Conservation (phyloP, 2,329 filamentous ascomycete species). For the Cladobotryum protrusum region DNA sequence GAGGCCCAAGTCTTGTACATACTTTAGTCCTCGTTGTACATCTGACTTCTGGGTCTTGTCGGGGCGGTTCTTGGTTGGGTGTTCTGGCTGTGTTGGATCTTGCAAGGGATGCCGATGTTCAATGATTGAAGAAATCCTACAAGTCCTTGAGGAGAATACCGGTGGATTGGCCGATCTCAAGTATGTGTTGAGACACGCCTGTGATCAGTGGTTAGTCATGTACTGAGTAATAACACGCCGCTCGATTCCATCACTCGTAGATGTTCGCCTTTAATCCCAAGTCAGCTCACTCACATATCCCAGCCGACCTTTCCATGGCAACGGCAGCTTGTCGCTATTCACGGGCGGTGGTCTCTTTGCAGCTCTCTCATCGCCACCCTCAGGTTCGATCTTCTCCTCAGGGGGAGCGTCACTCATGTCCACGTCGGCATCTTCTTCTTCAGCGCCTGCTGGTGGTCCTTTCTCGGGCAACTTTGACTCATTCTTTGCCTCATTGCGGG, state of each 20-base stretch:
- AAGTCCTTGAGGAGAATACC: constrained; percentile 86
- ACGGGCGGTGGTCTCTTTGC: constrained; percentile 62
- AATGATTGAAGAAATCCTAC: constrained; percentile 81
- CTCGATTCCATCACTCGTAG: no score
- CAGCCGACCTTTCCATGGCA: constrained; percentile 85
- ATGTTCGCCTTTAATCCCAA: no score
- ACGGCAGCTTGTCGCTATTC: constrained; percentile 73
- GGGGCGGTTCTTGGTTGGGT: constrained; percentile 78
- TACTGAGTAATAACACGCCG: constrained; percentile 7
- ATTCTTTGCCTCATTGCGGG: neutral
- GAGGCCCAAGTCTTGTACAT: constrained; percentile 70
- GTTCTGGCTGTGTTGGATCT: constrained; percentile 69
- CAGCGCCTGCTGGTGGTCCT: constrained; percentile 13
- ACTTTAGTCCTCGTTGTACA: constrained; percentile 59
- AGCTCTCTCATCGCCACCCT: constrained; percentile 27
- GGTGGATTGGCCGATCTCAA: constrained; percentile 73
- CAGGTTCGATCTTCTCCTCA: constrained; percentile 14
- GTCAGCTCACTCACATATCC: constrained; percentile 64
- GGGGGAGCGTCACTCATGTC: constrained; percentile 16
- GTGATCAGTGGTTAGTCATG: constrained; percentile 11
- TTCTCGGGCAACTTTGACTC: neutral
- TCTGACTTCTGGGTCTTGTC: constrained; percentile 66
- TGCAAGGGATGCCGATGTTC: constrained; percentile 79
- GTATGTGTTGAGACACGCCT: constrained; percentile 91
- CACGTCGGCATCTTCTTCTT: constrained; percentile 19